phyloP scores from a whole-genome alignment of 208 protist species.

The Blechomonas ayalai region DNA sequence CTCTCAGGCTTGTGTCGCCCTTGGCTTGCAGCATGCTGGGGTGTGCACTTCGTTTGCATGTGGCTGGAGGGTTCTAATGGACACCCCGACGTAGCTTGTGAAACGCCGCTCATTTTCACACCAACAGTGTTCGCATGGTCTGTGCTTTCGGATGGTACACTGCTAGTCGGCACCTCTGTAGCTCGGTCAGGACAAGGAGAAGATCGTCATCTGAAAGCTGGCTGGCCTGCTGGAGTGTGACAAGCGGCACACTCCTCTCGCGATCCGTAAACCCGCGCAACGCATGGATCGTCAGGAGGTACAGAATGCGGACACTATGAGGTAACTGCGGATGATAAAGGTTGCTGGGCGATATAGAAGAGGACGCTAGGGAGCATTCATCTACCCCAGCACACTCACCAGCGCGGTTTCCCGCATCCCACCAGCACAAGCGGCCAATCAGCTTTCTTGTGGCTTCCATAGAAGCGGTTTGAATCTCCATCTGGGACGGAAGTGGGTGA shows the following conservation, averaged over 20 bases:
- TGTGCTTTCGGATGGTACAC: slow-evolving; percentile 23
- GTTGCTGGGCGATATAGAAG: slow-evolving; percentile 21
- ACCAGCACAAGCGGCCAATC: neutral
- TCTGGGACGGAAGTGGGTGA: slow-evolving; percentile 32
- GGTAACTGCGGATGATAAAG: slow-evolving; percentile 51
- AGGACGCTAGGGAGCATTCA: no score
- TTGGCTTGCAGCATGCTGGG: no score
- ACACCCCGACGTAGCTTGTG: no score
- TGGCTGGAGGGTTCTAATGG: no score
- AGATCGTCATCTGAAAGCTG: slow-evolving; percentile 59
- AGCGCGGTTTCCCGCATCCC: no score
- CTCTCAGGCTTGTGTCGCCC: no score
- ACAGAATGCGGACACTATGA: slow-evolving; percentile 42
- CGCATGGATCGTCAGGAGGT: slow-evolving; percentile 47
- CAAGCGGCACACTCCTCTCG: slow-evolving; percentile 46
- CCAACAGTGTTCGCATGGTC: slow-evolving; percentile 28
- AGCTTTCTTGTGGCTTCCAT: neutral
- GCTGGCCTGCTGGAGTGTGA: slow-evolving; percentile 41
- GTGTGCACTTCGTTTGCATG: no score
- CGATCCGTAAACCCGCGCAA: slow-evolving; percentile 13
- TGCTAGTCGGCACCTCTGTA: slow-evolving; percentile 35
- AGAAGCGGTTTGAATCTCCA: slow-evolving; percentile 21
- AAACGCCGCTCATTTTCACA: no score
- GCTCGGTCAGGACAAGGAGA: slow-evolving; percentile 36
- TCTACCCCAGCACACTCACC: no score